Evolutionary conservation across 495 filamentous ascomycete genomes (phyloP).

Genomic region (Bacidia rubella): DNA sequence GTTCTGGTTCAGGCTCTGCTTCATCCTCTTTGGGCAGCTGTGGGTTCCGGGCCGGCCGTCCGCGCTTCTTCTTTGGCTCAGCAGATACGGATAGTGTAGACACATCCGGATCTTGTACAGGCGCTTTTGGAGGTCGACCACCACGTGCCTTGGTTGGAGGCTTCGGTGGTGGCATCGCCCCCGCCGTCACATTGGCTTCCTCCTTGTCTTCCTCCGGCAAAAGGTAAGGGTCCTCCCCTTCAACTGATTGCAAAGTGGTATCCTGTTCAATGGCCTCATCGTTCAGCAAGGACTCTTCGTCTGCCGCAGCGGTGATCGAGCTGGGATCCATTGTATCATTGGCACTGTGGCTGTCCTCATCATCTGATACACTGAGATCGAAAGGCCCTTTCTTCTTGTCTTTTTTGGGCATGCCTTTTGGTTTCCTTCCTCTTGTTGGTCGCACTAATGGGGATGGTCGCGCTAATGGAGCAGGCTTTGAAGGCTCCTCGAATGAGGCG

Average conservation of each 20-base stretch:
- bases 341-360: conserved; percentile 1
- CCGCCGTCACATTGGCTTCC: conserved; percentile 3
- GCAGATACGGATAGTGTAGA: background rate
- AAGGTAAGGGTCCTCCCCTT: background rate
- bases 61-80: conserved; percentile 25
- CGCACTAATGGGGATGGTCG: background rate
- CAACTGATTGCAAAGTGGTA: conserved; percentile 3
- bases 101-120: background rate
- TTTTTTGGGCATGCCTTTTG: conserved; percentile 2
- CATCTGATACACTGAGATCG: conserved; percentile 12
- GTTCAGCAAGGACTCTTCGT: background rate
- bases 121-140: conserved; percentile 1
- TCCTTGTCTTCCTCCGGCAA: conserved; percentile 3
- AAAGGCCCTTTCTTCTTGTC: conserved; percentile 16
- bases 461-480: background rate
- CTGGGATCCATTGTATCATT: conserved; percentile 6
- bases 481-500: conserved; percentile 6
- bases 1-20: background rate
- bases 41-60: conserved; percentile 13
- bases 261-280: background rate
- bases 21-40: conserved; percentile 4
- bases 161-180: background rate
- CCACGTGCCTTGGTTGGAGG: conserved; percentile 3
- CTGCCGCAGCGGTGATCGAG: background rate
- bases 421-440: background rate